Conservation (phyloP, 768 basidiomycete genomes). For the Clitopilus hobsonii region DNA sequence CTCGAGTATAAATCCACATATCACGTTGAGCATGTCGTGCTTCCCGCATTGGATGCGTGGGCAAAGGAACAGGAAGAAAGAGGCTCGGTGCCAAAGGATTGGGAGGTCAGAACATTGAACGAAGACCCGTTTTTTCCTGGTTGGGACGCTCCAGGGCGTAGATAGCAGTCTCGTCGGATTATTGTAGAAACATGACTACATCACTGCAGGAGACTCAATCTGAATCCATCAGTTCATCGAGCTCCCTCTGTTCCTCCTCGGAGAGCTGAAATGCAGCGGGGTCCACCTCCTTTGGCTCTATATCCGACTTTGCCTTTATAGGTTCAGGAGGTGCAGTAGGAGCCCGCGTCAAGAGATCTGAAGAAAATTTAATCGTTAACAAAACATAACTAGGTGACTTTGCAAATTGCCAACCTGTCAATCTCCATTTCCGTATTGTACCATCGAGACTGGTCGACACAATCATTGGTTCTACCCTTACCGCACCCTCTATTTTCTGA, state of each 20-base stretch:
- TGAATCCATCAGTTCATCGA: conserved; percentile 64
- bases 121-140: conserved; percentile 50
- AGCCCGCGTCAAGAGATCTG: no score
- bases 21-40: conserved; percentile 35
- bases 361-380: not conserved
- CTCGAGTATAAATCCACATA: conserved; percentile 39
- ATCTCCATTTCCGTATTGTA: conserved; percentile 82
- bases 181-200: not conserved
- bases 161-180: not conserved
- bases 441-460: conserved; percentile 82
- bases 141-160: conserved; percentile 21
- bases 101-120: conserved; percentile 44
- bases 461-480: conserved; percentile 67
- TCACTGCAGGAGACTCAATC: conserved; percentile 15
- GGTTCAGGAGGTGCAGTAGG: no score
- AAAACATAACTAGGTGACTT: not conserved
- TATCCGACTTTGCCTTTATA: conserved; percentile 6
- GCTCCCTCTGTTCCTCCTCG: conserved; percentile 86
- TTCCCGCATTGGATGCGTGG: conserved; percentile 44
- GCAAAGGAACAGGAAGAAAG: conserved; percentile 42
- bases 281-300: conserved; percentile 7
- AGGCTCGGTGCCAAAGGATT: conserved; percentile 40
- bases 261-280: conserved; percentile 46
- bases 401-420: conserved; percentile 44
- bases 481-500: conserved; percentile 37